phyloP scores from a whole-genome alignment of 164 flowering plant genomes.

The Paratinospora sagittata region DNA sequence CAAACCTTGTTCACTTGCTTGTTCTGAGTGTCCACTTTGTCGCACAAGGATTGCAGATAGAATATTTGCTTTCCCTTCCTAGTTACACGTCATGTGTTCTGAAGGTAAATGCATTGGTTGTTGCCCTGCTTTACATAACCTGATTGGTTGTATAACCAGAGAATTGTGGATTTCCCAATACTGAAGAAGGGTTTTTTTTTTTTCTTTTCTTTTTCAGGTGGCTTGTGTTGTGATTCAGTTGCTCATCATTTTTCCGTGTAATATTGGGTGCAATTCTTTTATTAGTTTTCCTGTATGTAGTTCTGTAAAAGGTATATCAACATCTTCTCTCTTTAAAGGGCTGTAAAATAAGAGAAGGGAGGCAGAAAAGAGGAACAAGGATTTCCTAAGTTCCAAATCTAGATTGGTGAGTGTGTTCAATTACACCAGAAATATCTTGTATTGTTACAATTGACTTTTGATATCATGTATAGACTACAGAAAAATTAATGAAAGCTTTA shows the following conservation, averaged over 20 bases:
- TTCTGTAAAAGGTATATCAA: constrained; percentile 26
- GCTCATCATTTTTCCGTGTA: constrained; percentile 26
- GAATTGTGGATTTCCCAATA: not conserved
- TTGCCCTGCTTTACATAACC: too few relatives aligned
- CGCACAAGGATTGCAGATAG: constrained; percentile 84
- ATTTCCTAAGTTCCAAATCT: not conserved
- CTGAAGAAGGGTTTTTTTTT: not conserved
- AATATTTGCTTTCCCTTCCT: constrained; percentile 82
- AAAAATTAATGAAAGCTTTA: constrained; percentile 12
- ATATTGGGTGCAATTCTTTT: constrained; percentile 54
- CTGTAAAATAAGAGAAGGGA: constrained; percentile 12
- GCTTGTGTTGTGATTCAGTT: constrained; percentile 19
- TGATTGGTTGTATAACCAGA: not conserved
- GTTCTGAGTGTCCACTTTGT: constrained; percentile 93
- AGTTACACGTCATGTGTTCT: constrained; percentile 13
- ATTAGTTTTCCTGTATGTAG: constrained; percentile 62
- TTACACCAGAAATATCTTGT: constrained; percentile 6
- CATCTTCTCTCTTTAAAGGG: constrained; percentile 3
- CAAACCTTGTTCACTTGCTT: constrained; percentile 90
- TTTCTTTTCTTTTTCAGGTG: constrained; percentile 24
- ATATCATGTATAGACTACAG: constrained; percentile 16
- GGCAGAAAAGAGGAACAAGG: not conserved
- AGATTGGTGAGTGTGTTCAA: constrained; percentile 21
- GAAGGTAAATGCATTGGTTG: not conserved
- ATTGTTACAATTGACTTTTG: not conserved